Evolutionary conservation across 2,329 filamentous ascomycete genomes (phyloP), one percentile per base, ranked within the genome.

Genomic region (Cladosporium sp.): DNA sequence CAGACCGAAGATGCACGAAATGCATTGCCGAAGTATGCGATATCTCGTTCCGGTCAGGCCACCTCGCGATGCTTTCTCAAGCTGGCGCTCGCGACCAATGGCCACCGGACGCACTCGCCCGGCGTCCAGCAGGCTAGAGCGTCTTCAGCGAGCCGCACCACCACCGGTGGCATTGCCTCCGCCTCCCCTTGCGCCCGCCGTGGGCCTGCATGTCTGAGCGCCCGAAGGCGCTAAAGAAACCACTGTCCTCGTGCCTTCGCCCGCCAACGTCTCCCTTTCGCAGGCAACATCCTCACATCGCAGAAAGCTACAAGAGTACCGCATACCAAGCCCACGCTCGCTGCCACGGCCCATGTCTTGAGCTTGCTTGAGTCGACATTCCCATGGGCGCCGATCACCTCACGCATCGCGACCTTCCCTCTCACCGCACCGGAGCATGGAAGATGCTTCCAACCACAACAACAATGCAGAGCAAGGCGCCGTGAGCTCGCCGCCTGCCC

Each of bases 401-500:
- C 40, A 37, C 48, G 43, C 40, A 37, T 33, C 32, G 31, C 48
- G 38, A 49, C 28, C 48, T 32, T 18, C 48, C 48, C 42, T 31
- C 48, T 33, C 48, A 43, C 40, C 48, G 32, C 42, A 16, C 31
- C 16, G 48, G 48, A 50, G 48, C 48, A 50, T 50, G 48, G 48
- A 50, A 50, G 33, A 50, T 50, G 48, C 41, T 50, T 43, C 48
- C 32, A 38, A 50, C 48, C 38, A 43, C 40, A 35, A 35, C 7
- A 9, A 35, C 34, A 35, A 11, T n/a, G n/a, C 34, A 11, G n/a
- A 11, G 10, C 10, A 9, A 9, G 13, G 9, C 33, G 13, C 33
- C 33, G 13, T 42, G 37, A 43, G 31, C 46, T 49, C 53, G 37
- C 53, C 53, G 37, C 53, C 53, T 42, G 48, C 53, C 28, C 42